phyloP scores from a whole-genome alignment of 257 asterid genomes.

The Osmanthus fragrans region DNA sequence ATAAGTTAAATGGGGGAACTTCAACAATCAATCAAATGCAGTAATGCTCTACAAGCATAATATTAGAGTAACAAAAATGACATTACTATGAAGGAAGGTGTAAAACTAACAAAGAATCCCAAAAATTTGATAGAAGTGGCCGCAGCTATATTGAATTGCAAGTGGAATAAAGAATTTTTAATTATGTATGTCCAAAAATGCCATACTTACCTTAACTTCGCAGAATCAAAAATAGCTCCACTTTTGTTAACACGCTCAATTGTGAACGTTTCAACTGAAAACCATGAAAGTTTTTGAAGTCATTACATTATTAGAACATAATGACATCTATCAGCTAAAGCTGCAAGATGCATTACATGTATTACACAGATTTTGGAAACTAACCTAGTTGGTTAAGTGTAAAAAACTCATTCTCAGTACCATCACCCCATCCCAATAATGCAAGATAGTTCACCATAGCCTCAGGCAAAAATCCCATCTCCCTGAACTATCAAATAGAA shows the following conservation, averaged over 20 bases:
- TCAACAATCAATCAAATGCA: slow-evolving; percentile 19
- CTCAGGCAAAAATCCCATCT: slow-evolving; percentile 84
- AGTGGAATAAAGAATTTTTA: slow-evolving; percentile 1
- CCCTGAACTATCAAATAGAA: slow-evolving; percentile 70
- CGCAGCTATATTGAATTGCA: slow-evolving; percentile 13
- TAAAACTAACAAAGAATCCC: slow-evolving; percentile 9
- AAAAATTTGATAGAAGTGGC: slow-evolving; percentile 3
- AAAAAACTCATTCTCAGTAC: slow-evolving; percentile 90
- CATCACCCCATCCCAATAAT: slow-evolving; percentile 98
- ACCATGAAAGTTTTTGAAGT: slow-evolving; percentile 27
- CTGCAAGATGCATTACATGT: slow-evolving; percentile 20
- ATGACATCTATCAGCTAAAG: slow-evolving; percentile 22
- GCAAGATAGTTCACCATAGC: slow-evolving; percentile 96
- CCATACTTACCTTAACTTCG: slow-evolving; percentile 74
- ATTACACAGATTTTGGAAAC: slow-evolving; percentile 31
- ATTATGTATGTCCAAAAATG: background rate
- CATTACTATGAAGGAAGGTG: slow-evolving; percentile 13
- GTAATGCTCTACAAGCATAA: slow-evolving; percentile 20
- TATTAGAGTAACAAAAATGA: background rate
- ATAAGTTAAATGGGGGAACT: slow-evolving; percentile 17
- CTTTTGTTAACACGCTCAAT: slow-evolving; percentile 91
- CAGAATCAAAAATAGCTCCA: slow-evolving; percentile 85
- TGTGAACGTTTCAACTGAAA: slow-evolving; percentile 79
- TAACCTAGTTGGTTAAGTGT: slow-evolving; percentile 82
- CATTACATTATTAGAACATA: background rate